Percentiles rank a stretch among this genome's conserved stretches.
These are phyloP conservation scores for Cucurbita moschata DNA, from an alignment of 306 rosid species.

Conservation along the genomic window DNA sequence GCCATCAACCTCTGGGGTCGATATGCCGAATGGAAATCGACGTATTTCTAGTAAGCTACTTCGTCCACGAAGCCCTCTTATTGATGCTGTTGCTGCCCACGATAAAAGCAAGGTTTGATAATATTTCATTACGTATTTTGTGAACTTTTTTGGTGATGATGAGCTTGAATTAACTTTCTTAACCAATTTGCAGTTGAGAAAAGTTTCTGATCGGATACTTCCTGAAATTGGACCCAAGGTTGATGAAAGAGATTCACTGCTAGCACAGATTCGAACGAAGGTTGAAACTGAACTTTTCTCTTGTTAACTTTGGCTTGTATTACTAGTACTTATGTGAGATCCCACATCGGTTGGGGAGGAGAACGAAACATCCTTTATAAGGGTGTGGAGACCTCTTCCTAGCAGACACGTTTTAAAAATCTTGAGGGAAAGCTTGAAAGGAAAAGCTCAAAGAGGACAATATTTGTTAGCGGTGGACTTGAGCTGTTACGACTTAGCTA, in stretches of 20 bases:
- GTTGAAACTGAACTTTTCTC: slow-evolving; percentile 24
- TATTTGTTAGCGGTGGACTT: not conserved
- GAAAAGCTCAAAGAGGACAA: too few species aligned
- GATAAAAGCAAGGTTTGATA: slow-evolving; percentile 80
- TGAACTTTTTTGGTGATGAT: slow-evolving; percentile 8
- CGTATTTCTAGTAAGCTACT: slow-evolving; percentile 36
- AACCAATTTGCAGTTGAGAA: slow-evolving; percentile 61
- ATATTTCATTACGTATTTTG: slow-evolving; percentile 9
- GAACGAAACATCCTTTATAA: too few species aligned
- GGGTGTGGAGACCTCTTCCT: too few species aligned
- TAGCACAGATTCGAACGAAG: slow-evolving; percentile 82
- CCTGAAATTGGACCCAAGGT: slow-evolving; percentile 49
- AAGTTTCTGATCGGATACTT: slow-evolving; percentile 58
- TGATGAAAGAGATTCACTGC: slow-evolving; percentile 68
- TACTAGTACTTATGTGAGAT: not conserved
- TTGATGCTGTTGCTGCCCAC: slow-evolving; percentile 65
- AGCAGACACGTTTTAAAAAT: too few species aligned
- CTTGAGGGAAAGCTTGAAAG: too few species aligned
- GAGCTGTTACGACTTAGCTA: not conserved
- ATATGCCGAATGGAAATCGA: slow-evolving; percentile 33
- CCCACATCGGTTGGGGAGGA: too few species aligned
- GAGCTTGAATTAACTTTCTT: slow-evolving; percentile 14
- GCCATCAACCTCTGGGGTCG: slow-evolving; percentile 22
- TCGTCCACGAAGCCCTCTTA: slow-evolving; percentile 58
- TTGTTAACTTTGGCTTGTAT: not conserved